Evolutionary conservation across 2,329 filamentous ascomycete genomes (phyloP).

Genomic region (Trichophyton rubrum): DNA sequence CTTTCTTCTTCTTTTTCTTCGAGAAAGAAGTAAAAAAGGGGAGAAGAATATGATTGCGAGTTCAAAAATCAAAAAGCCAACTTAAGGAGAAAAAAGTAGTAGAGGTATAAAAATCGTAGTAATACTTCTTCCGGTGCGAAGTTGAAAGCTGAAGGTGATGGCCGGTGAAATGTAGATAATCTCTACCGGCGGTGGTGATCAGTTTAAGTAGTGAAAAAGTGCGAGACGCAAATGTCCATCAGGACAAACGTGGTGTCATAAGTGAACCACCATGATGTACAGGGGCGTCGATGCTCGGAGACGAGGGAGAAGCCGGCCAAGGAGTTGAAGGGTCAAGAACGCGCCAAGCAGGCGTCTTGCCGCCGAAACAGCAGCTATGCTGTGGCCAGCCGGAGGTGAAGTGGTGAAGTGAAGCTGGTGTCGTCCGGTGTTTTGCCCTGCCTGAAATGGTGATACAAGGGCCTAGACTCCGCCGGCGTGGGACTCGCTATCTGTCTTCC

Average conservation of each 20-base stretch:
- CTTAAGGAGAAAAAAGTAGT: neutral
- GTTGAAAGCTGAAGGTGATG: neutral
- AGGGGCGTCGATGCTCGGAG: neutral
- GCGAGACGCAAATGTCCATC: conserved; percentile 3
- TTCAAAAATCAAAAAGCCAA: conserved; percentile 1
- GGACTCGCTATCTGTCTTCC: neutral
- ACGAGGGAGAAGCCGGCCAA: neutral
- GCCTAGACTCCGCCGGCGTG: neutral
- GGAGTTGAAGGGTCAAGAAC: neutral
- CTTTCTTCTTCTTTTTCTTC: neutral
- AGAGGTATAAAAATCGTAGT: neutral
- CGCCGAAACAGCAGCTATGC: neutral
- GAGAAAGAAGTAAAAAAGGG: neutral
- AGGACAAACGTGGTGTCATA: conserved; percentile 4
- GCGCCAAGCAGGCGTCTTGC: neutral
- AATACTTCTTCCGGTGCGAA: neutral
- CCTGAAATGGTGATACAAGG: neutral
- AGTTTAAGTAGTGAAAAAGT: neutral
- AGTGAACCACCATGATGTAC: neutral
- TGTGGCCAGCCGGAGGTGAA: neutral
- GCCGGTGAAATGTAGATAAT: neutral
- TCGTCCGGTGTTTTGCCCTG: neutral
- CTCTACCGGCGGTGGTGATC: neutral
- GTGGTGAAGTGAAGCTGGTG: neutral
- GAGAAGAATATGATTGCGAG: neutral